These are phyloP conservation scores for Aspergillus wentii DNA, from an alignment of 495 filamentous ascomycete genomes.

Conservation along the genomic window DNA sequence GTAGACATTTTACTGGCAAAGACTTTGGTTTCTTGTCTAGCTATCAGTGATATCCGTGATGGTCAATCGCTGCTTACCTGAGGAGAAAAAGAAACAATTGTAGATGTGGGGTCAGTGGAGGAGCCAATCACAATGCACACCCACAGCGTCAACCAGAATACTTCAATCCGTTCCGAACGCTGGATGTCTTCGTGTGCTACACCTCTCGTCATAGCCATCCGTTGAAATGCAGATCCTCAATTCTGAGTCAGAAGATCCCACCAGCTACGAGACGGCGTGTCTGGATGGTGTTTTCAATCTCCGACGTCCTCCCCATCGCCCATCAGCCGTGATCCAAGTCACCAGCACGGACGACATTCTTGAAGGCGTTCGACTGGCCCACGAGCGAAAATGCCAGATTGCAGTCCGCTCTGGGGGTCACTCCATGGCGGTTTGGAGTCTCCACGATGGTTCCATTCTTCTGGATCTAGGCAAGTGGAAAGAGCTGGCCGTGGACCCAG, in stretches of 20 bases:
- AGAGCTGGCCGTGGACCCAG: conserved; percentile 23
- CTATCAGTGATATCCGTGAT: no score
- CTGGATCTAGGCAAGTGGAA: conserved; percentile 26
- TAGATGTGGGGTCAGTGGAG: no score
- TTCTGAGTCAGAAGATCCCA: not conserved
- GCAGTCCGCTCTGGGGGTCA: conserved; percentile 42
- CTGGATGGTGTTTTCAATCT: conserved; percentile 18
- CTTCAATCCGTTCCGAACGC: no score
- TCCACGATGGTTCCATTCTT: conserved; percentile 35
- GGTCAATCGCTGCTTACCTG: no score
- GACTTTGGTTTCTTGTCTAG: no score
- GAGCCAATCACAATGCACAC: no score
- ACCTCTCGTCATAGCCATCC: no score
- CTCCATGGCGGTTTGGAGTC: conserved; percentile 42
- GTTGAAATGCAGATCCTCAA: not conserved
- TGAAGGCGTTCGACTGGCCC: conserved; percentile 31
- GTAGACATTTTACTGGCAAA: no score
- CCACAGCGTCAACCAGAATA: no score
- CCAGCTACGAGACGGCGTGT: conserved; percentile 14
- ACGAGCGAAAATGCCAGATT: conserved; percentile 19
- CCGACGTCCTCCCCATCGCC: conserved; percentile 23
- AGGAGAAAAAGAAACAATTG: no score
- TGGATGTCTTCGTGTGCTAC: no score
- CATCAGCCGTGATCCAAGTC: conserved; percentile 31
- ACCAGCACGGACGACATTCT: conserved; percentile 22